Evolutionary conservation across 2,329 filamentous ascomycete species (phyloP).

Genomic region (Talaromyces pinophilus): DNA sequence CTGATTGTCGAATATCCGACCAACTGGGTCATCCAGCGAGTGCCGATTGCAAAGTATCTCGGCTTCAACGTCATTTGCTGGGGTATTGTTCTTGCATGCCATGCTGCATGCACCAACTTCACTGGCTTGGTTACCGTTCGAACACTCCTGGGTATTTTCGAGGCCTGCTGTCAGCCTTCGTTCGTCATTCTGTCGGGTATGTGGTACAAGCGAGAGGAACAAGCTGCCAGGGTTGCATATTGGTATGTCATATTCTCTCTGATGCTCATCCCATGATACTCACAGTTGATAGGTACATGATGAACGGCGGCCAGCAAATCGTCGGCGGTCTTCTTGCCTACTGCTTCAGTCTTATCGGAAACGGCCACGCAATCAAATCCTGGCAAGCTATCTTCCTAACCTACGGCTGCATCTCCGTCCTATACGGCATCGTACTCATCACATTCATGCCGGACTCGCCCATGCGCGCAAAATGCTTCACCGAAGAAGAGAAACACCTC

Average conservation of each 20-base stretch:
- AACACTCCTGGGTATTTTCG: conserved; percentile 69
- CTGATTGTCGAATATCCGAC: conserved; percentile 72
- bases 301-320: conserved; percentile 73
- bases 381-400: conserved; percentile 71
- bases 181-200: conserved; percentile 68
- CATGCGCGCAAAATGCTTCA: conserved; percentile 70
- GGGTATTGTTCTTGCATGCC: conserved; percentile 62
- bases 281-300: conserved; percentile 60
- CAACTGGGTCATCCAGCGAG: conserved; percentile 63
- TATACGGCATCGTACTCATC: conserved; percentile 66
- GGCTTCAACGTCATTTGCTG: conserved; percentile 65
- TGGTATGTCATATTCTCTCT: conserved; percentile 52
- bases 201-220: conserved; percentile 72
- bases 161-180: conserved; percentile 67
- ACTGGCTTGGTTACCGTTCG: conserved; percentile 61
- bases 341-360: conserved; percentile 53
- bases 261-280: too few species aligned
- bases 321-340: conserved; percentile 69
- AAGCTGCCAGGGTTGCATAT: conserved; percentile 66
- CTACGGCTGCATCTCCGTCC: conserved; percentile 63
- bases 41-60: conserved; percentile 69
- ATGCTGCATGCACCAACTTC: conserved; percentile 64
- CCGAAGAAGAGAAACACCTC: conserved; percentile 64
- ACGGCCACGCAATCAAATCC: conserved; percentile 56
- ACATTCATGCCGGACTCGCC: conserved; percentile 68